phyloP scores from a whole-genome alignment of 164 flowering plant species.

The Santalum album region DNA sequence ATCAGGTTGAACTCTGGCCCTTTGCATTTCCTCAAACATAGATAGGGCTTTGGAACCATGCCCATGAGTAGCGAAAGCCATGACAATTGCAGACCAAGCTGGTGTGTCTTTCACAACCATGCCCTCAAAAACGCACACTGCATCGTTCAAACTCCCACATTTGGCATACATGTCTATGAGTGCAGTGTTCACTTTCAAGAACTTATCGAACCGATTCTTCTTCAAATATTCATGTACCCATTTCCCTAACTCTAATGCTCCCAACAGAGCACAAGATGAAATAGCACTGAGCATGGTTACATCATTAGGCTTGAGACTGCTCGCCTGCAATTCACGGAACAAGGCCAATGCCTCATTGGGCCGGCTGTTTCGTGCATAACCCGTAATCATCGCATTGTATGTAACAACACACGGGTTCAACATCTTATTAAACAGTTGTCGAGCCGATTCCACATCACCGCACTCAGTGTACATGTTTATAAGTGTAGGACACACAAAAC shows the following conservation, averaged over 20 bases:
- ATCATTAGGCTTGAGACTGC: conserved; percentile 38
- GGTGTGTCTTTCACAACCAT: conserved; percentile 47
- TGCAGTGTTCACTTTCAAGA: conserved; percentile 63
- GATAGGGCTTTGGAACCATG: conserved; percentile 39
- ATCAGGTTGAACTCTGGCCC: conserved; percentile 32
- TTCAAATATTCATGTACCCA: conserved; percentile 64
- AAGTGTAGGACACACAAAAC: conserved; percentile 44
- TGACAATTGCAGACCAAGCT: conserved; percentile 67
- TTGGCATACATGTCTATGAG: conserved; percentile 72
- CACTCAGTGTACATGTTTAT: conserved; percentile 57
- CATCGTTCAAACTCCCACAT: conserved; percentile 71
- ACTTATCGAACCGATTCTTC: conserved; percentile 37
- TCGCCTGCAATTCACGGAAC: conserved; percentile 54
- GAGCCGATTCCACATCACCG: conserved; percentile 31
- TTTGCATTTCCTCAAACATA: conserved; percentile 48
- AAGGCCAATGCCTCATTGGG: conserved; percentile 57
- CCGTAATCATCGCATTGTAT: conserved; percentile 53
- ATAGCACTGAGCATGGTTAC: conserved; percentile 59
- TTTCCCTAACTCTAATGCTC: conserved; percentile 57
- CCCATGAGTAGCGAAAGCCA: conserved; percentile 64
- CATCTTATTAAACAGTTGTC: conserved; percentile 38
- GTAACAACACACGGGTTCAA: conserved; percentile 43
- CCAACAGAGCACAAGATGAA: conserved; percentile 53
- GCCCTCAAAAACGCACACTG: conserved; percentile 33
- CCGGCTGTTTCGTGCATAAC: conserved; percentile 39